Evolutionary conservation across 2,329 filamentous ascomycete genomes (phyloP).

Genomic region (Proliferodiscus dingleyae): DNA sequence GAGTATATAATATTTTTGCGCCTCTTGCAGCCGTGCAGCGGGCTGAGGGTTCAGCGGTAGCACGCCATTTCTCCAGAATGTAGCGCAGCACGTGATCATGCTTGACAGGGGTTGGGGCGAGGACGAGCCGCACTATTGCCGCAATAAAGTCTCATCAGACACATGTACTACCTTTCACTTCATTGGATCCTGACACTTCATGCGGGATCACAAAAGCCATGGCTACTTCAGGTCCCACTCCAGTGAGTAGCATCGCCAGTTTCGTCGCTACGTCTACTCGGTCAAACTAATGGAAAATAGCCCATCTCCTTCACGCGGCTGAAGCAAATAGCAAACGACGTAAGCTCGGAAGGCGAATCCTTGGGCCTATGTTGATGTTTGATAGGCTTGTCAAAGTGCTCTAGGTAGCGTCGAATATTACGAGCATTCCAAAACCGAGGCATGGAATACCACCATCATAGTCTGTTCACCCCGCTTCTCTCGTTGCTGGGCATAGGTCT

Average conservation of each 20-base stretch:
- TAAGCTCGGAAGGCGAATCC: constrained; percentile 37
- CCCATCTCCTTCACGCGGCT: constrained; percentile 72
- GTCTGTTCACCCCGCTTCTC: constrained; percentile 47
- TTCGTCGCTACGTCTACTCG: not conserved
- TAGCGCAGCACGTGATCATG: not conserved
- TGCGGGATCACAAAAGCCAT: constrained; percentile 13
- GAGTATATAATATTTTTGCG: too few relatives aligned
- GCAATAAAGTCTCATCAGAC: not conserved
- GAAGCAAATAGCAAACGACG: constrained; percentile 80
- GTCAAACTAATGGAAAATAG: constrained; percentile 38
- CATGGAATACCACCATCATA: constrained; percentile 92
- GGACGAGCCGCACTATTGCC: too few relatives aligned
- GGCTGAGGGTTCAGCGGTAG: too few relatives aligned
- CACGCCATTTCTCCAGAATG: too few relatives aligned
- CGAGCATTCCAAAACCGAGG: constrained; percentile 76
- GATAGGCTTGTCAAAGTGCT: constrained; percentile 75
- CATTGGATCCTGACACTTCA: not conserved
- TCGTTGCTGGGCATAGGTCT: not conserved
- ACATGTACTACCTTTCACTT: constrained; percentile 1
- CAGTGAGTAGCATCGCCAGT: constrained; percentile 24
- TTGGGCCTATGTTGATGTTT: constrained; percentile 13
- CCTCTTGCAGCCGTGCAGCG: too few relatives aligned
- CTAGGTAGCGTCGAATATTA: constrained; percentile 74
- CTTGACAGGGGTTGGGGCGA: too few relatives aligned
- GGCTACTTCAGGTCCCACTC: constrained; percentile 26